A percentile compares a stretch with the other conserved stretches of the same genome.
Conservation (phyloP, 1,284 basidiomycete species). For the Meira nashicola region DNA sequence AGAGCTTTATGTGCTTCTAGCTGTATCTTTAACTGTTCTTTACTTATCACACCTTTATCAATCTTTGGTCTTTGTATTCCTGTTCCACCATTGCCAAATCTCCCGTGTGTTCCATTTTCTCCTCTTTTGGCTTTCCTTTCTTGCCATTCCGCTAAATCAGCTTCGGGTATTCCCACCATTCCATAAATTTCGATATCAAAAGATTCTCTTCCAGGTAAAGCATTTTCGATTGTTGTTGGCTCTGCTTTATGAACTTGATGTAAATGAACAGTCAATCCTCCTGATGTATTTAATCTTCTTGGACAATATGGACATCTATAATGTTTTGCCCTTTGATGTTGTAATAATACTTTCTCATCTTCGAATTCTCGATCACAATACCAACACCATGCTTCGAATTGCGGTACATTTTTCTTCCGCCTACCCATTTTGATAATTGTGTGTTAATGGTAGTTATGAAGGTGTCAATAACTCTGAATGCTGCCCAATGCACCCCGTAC, state of each 20-base stretch:
- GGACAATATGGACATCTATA: conserved; percentile 97
- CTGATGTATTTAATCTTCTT: conserved; percentile 88
- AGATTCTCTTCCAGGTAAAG: conserved; percentile 88
- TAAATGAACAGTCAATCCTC: conserved; percentile 95
- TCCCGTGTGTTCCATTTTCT: conserved; percentile 24
- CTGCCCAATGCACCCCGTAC: no score
- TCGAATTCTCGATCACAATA: conserved; percentile 71
- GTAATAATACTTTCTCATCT: conserved; percentile 71
- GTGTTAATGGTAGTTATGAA: not conserved
- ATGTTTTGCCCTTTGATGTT: conserved; percentile 98
- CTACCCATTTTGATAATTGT: conserved; percentile 37
- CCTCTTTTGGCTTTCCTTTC: conserved; percentile 63
- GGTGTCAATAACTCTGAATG: not conserved
- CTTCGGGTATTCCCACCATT: conserved; percentile 95
- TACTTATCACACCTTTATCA: conserved; percentile 67
- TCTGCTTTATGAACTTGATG: conserved; percentile 98
- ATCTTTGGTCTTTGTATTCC: conserved; percentile 69
- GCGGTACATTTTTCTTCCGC: conserved; percentile 48
- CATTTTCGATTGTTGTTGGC: conserved; percentile 93
- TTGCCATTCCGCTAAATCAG: conserved; percentile 82
- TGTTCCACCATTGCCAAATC: conserved; percentile 50
- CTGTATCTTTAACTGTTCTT: conserved; percentile 74
- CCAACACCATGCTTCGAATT: conserved; percentile 78
- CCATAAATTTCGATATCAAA: conserved; percentile 99
- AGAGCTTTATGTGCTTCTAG: conserved; percentile 83